Conservation (phyloP, 1,284 basidiomycete genomes). For the Agroathelia rolfsii region DNA sequence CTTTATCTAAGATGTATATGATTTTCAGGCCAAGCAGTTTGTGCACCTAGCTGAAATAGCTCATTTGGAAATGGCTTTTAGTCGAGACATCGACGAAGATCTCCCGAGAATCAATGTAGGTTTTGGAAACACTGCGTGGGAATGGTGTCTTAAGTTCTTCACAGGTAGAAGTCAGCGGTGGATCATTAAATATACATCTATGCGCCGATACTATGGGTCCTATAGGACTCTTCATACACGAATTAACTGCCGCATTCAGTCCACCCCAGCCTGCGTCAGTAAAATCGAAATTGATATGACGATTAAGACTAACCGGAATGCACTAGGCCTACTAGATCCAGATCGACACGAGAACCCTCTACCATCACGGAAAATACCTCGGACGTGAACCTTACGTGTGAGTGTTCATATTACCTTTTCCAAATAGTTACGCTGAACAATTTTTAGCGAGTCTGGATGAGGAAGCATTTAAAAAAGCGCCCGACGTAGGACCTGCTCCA, state of each 20-base stretch:
- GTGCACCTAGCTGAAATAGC: constrained; percentile 58
- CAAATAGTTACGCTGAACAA: constrained; percentile 7
- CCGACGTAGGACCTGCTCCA: constrained; percentile 66
- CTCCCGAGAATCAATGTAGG: constrained; percentile 27
- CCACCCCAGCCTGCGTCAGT: constrained; percentile 14
- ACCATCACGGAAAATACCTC: too few species aligned
- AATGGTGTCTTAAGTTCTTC: too few species aligned
- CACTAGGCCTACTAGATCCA: too few species aligned
- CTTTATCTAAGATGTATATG: too few species aligned
- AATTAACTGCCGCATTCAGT: constrained; percentile 33
- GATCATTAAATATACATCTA: constrained; percentile 48
- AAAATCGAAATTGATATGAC: constrained; percentile 6
- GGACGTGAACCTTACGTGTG: constrained; percentile 32
- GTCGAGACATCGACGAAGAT: constrained; percentile 19
- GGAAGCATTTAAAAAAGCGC: constrained; percentile 65
- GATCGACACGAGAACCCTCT: too few species aligned
- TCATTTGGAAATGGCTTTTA: constrained; percentile 34
- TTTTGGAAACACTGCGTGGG: constrained; percentile 35
- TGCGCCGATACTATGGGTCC: constrained; percentile 61
- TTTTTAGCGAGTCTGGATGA: constrained; percentile 72
- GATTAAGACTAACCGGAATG: constrained; percentile 7
- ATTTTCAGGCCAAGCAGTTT: constrained; percentile 38
- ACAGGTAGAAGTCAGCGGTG: too few species aligned
- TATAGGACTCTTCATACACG: constrained; percentile 39
- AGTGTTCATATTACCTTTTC: constrained; percentile 12